Conservation (phyloP, 371 early-diverging fungal genomes). For the Syncephalis plumigaleata region DNA sequence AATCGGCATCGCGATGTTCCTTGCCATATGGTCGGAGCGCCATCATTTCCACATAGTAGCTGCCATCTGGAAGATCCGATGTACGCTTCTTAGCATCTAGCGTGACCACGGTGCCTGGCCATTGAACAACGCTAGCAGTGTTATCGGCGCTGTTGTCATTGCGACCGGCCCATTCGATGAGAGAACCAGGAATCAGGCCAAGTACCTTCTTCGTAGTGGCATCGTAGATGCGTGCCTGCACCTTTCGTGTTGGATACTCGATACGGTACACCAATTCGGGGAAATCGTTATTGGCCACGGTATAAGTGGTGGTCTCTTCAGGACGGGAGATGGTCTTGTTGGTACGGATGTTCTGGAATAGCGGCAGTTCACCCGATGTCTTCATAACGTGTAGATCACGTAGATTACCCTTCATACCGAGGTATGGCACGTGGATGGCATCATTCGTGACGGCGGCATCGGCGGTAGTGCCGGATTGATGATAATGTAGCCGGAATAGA, state of each 20-base stretch:
- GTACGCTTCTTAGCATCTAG: background rate
- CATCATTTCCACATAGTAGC: background rate
- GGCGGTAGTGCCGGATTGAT: constrained; percentile 3
- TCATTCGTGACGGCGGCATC: constrained; percentile 2
- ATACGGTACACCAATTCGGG: background rate
- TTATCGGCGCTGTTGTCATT: constrained; percentile 1
- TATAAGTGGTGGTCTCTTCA: background rate
- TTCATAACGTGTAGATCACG: constrained; percentile 25
- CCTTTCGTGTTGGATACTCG: background rate
- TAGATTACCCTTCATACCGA: constrained; percentile 30
- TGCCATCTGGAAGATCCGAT: background rate
- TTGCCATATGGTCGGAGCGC: constrained; percentile 1
- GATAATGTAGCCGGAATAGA: constrained; percentile 5
- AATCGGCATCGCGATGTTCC: too few relatives aligned
- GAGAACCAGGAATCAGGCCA: background rate
- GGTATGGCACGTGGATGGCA: constrained; percentile 26
- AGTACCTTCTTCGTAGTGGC: background rate
- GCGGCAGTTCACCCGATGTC: constrained; percentile 6
- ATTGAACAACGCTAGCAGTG: background rate
- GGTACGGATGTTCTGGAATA: constrained; percentile 3
- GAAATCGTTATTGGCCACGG: background rate
- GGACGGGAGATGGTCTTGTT: background rate
- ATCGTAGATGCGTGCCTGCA: background rate
- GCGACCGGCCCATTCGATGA: background rate
- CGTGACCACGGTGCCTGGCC: background rate